These are phyloP conservation scores for Carex kokanica DNA, from an alignment of 176 grass and related monocot genomes.

Conservation along the genomic window DNA sequence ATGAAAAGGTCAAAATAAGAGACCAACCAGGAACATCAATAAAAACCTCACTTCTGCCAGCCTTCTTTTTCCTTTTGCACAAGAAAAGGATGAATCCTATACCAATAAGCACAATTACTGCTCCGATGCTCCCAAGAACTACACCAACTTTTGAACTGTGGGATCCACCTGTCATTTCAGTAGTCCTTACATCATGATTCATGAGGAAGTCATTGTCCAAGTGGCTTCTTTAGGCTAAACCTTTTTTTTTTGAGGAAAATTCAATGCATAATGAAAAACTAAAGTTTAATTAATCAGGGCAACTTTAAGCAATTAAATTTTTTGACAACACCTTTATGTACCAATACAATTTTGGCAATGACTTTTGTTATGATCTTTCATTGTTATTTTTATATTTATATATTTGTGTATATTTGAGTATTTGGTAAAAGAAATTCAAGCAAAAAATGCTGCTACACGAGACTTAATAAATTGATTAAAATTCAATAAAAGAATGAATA, in stretches of 20 bases:
- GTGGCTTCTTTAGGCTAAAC: not conserved
- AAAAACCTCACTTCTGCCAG: slow-evolving; percentile 58
- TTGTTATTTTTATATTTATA: not conserved
- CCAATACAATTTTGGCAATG: not conserved
- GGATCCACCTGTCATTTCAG: slow-evolving; percentile 45
- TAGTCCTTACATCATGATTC: not conserved
- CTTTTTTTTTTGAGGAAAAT: not conserved
- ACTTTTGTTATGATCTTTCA: not conserved
- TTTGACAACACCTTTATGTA: not conserved
- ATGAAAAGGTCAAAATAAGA: slow-evolving; percentile 13
- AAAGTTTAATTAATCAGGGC: not conserved
- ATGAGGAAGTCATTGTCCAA: not conserved
- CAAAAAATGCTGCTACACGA: not conserved
- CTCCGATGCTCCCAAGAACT: slow-evolving; percentile 74
- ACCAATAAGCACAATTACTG: slow-evolving; percentile 48
- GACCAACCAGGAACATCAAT: slow-evolving; percentile 88
- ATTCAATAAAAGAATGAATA: slow-evolving; percentile 17
- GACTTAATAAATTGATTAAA: slow-evolving; percentile 15
- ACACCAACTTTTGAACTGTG: slow-evolving; percentile 64
- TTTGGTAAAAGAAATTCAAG: not conserved
- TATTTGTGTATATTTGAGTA: not conserved
- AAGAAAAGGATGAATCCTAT: slow-evolving; percentile 62
- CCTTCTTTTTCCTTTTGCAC: slow-evolving; percentile 65
- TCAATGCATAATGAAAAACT: not conserved
- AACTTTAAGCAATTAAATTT: not conserved